A percentile compares a stretch with the other conserved stretches of the same genome.
Conservation (phyloP, 768 basidiomycete genomes). For the Psilocybe sp. region DNA sequence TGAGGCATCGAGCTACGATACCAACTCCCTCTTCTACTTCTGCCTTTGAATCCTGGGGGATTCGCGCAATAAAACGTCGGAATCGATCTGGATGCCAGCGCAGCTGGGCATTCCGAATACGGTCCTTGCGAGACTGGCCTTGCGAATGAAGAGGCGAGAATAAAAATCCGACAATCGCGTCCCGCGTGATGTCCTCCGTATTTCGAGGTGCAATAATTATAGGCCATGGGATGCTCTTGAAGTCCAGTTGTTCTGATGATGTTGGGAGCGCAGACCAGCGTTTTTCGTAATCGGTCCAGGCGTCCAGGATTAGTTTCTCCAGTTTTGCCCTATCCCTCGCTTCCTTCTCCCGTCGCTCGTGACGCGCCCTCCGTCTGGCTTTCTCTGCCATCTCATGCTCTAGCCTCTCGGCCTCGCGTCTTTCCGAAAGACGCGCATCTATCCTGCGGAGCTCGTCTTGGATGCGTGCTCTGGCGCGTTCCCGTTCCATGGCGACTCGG, state of each 20-base stretch:
- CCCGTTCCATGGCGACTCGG: constrained; percentile 41
- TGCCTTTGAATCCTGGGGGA: constrained; percentile 48
- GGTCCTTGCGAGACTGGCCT: constrained; percentile 57
- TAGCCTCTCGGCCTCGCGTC: constrained; percentile 47
- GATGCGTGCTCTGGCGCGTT: constrained; percentile 42
- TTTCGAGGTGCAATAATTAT: constrained; percentile 37
- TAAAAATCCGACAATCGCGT: constrained; percentile 58
- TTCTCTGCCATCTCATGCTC: constrained; percentile 50
- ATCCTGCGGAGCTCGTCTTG: constrained; percentile 56
- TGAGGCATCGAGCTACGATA: constrained; percentile 62
- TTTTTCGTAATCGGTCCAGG: constrained; percentile 64
- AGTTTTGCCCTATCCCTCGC: constrained; percentile 37
- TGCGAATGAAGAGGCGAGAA: constrained; percentile 64
- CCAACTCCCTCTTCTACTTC: constrained; percentile 63
- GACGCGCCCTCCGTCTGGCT: constrained; percentile 37
- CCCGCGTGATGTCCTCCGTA: constrained; percentile 49
- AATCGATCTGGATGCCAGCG: constrained; percentile 86
- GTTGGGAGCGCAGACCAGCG: constrained; percentile 55
- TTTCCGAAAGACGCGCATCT: constrained; percentile 48
- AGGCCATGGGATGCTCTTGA: constrained; percentile 75
- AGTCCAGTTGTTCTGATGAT: constrained; percentile 48
- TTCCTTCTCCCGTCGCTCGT: constrained; percentile 41
- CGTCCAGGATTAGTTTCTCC: constrained; percentile 46
- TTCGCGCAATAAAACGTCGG: constrained; percentile 49
- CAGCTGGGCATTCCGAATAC: constrained; percentile 63